These are phyloP conservation scores for Onygenales sp. DNA, from an alignment of 2,329 filamentous ascomycete species.

Conservation along the genomic window DNA sequence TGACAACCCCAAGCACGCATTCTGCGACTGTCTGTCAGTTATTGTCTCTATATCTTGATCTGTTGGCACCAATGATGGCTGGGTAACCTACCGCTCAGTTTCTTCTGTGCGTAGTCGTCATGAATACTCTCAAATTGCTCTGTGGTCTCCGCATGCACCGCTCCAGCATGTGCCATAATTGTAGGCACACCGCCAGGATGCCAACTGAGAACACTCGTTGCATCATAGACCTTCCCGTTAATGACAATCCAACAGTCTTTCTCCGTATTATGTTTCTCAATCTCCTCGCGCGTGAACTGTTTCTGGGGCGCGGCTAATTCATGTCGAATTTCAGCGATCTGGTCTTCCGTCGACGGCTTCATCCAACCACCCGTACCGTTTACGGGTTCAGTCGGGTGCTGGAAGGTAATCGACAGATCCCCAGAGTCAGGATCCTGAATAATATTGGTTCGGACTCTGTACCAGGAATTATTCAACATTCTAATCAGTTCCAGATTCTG, in stretches of 20 bases:
- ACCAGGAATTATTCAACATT: constrained; percentile 50
- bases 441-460: constrained; percentile 35
- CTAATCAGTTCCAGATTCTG: constrained; percentile 10
- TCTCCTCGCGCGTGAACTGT: constrained; percentile 44
- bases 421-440: constrained; percentile 22
- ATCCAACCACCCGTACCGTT: constrained; percentile 42
- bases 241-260: constrained; percentile 47
- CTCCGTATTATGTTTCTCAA: constrained; percentile 42
- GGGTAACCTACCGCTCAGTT: constrained; percentile 31
- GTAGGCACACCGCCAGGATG: constrained; percentile 42
- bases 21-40: constrained; percentile 22
- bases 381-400: constrained; percentile 38
- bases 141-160: constrained; percentile 40
- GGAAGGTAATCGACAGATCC: constrained; percentile 31
- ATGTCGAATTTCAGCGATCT: constrained; percentile 37
- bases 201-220: constrained; percentile 39
- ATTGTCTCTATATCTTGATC: neutral
- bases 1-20: constrained; percentile 41
- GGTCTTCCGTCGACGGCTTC: constrained; percentile 38
- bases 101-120: constrained; percentile 42
- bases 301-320: constrained; percentile 38
- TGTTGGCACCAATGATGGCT: neutral
- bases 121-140: constrained; percentile 43
- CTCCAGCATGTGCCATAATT: constrained; percentile 42
- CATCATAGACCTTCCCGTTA: constrained; percentile 44